phyloP scores from a whole-genome alignment of 1,284 basidiomycete genomes.

The Sporisorium exsertum region DNA sequence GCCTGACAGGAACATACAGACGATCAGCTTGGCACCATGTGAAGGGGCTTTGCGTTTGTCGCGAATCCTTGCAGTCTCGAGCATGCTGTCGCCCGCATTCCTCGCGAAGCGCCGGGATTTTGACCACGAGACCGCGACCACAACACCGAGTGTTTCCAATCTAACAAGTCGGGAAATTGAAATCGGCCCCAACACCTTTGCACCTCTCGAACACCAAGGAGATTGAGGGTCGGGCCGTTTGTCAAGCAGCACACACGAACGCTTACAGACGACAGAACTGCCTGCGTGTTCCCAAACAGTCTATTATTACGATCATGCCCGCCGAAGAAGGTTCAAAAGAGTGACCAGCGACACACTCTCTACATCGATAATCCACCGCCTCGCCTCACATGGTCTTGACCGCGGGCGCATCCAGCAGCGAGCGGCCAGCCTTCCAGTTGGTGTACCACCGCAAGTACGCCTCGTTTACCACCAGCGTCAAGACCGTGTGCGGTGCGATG shows the following conservation, averaged over 20 bases:
- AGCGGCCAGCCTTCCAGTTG: conserved; percentile 53
- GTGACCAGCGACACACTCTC: neutral
- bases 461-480: conserved; percentile 63
- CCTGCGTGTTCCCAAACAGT: neutral
- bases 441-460: conserved; percentile 55
- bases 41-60: neutral
- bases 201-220: no score
- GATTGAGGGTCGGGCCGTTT: no score
- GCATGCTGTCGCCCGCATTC: neutral
- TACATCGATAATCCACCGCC: no score
- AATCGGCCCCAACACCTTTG: neutral
- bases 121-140: neutral
- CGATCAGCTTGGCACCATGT: neutral
- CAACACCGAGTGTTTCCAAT: no score
- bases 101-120: conserved; percentile 3
- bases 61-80: neutral
- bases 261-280: no score
- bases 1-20: no score
- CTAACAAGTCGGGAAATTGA: neutral
- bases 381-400: conserved; percentile 23
- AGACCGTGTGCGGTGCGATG: conserved; percentile 67
- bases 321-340: neutral
- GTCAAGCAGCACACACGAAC: neutral
- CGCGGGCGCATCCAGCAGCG: conserved; percentile 42
- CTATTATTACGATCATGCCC: neutral